phyloP scores from a whole-genome alignment of 2,329 filamentous ascomycete genomes.

The Aspergillus phoenicis region DNA sequence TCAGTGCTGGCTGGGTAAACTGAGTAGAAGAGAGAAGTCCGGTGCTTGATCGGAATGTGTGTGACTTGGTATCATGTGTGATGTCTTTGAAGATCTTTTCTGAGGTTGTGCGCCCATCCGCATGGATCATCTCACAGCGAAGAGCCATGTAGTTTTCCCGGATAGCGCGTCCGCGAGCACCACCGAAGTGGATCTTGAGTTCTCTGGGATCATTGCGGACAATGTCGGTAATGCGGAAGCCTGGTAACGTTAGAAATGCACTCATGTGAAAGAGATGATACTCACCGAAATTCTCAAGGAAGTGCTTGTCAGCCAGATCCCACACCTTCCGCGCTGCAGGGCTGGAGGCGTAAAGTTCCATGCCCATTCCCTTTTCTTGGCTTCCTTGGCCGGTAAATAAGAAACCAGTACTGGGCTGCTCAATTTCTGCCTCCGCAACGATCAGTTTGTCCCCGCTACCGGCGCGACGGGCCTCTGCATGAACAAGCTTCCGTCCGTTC shows the following conservation, averaged over 20 bases:
- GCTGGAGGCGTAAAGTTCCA: conserved; percentile 92
- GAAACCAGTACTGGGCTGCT: conserved; percentile 90
- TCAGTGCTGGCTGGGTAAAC: conserved; percentile 93
- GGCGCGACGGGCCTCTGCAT: neutral
- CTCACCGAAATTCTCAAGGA: conserved; percentile 87
- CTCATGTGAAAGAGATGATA: neutral
- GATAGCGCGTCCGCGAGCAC: conserved; percentile 89
- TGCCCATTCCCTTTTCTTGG: conserved; percentile 97
- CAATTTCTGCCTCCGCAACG: conserved; percentile 70
- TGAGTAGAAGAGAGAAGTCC: conserved; percentile 92
- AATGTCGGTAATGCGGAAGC: conserved; percentile 90
- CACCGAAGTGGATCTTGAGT: conserved; percentile 93
- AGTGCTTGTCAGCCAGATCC: conserved; percentile 93
- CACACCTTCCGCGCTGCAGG: conserved; percentile 90
- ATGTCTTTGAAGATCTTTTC: conserved; percentile 98
- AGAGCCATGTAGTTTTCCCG: conserved; percentile 97
- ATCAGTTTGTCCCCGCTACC: neutral
- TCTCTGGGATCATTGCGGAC: conserved; percentile 98
- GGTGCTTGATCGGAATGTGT: conserved; percentile 90
- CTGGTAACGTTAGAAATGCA: neutral
- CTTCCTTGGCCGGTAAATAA: conserved; percentile 97
- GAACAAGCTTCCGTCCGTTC: conserved; percentile 3
- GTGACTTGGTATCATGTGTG: conserved; percentile 81
- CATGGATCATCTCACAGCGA: conserved; percentile 66
- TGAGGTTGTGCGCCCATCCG: conserved; percentile 49